Evolutionary conservation across 2,329 filamentous ascomycete genomes (phyloP), one percentile per base, ranked within the genome.

Genomic region (Blastomyces gilchristii): DNA sequence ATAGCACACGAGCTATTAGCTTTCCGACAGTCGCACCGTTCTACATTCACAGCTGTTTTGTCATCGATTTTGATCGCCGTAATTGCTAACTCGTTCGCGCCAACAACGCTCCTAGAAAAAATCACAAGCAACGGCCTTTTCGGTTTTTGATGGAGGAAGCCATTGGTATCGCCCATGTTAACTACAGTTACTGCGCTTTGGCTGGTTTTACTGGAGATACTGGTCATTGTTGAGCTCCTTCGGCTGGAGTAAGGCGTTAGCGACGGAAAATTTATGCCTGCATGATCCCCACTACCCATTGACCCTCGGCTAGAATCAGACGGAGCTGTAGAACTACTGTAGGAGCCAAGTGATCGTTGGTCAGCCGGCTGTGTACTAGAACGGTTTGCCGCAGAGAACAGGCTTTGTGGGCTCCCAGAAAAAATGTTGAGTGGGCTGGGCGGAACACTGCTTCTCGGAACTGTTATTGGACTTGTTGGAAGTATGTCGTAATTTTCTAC

Each of bases 11-110:
- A 50, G 31, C 43, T 60, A 31, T 39, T 53, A 25, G 45, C 43
- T 6, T 37, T 60, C n/a, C 58, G 58, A 39, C 58, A 60, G 43
- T 60, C 45, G 45, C 58, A 60, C 28, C 58, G 58, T 28, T 60
- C 58, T 39, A 31, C n/a, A 22, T 60, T 60, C 16, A 50, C 58
- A 8, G 58, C 58, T 39, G 58, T 60, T 12, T 39, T 28, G 12
- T 60, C 58, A 16, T 52, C 43, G 31, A 60, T 60, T 28, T 52
- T 60, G 8, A 60, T 41, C 0, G 58, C 39, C 3, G 58, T 60
- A 25, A 60, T 60, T 14, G 58, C 12, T 16, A 60, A 37, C 28
- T 60, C 28, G 22, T 53, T 50, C 11, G n/a, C n/a, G 14, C 58
- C 58, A 25, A 39, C 22, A 22, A 4, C 7, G 43, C 43, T 60